Percentiles rank a stretch among this genome's conserved stretches.
Conservation (phyloP, 257 asterid genomes). For the Lycium barbarum region DNA sequence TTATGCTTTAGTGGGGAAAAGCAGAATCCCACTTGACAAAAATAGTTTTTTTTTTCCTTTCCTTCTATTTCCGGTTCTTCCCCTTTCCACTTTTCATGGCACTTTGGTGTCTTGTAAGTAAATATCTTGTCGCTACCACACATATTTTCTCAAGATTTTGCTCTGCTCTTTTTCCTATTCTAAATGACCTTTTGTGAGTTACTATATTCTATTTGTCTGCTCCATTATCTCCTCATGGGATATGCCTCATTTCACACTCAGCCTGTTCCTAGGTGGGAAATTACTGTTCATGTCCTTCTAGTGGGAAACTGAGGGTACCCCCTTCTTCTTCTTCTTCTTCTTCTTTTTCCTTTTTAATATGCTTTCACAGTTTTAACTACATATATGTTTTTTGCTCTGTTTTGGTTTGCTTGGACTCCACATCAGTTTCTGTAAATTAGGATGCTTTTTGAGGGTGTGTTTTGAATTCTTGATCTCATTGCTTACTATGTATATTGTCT, state of each 20-base stretch:
- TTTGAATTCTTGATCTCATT: background rate
- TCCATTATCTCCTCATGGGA: background rate
- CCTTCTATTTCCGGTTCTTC: background rate
- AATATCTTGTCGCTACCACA: background rate
- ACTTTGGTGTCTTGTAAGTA: background rate
- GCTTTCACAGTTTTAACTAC: background rate
- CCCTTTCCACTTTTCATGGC: background rate
- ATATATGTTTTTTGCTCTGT: background rate
- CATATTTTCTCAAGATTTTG: constrained; percentile 17
- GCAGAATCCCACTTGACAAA: constrained; percentile 28
- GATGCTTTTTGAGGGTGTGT: background rate
- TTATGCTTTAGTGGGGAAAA: constrained; percentile 28
- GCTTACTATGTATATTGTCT: background rate
- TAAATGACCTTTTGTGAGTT: background rate
- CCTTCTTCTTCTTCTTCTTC: background rate
- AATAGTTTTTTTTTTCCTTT: background rate
- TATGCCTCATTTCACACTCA: background rate
- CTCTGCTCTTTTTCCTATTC: background rate
- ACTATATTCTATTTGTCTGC: background rate
- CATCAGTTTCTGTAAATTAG: background rate
- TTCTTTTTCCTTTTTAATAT: background rate
- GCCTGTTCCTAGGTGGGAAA: background rate
- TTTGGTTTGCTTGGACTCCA: background rate
- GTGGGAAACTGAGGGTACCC: constrained; percentile 14
- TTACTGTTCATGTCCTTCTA: constrained; percentile 11